Conservation (phyloP, 2,329 filamentous ascomycete genomes). For the Ascochyta rabiei region DNA sequence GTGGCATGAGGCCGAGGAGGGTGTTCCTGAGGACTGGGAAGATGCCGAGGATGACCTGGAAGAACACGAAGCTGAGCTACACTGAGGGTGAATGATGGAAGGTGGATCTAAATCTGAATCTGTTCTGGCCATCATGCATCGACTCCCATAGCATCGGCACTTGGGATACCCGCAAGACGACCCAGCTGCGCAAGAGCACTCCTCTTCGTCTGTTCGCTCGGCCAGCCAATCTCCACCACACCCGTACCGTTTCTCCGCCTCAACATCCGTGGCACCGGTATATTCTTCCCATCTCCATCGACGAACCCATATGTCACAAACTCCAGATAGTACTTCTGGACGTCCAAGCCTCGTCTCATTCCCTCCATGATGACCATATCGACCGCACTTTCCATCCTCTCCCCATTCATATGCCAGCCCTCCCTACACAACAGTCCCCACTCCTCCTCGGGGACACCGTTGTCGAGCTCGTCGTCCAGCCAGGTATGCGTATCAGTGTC, state of each 20-base stretch:
- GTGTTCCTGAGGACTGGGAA: constrained; percentile 1
- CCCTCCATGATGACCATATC: constrained; percentile 58
- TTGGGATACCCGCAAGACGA: not conserved
- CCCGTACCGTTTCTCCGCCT: constrained; percentile 56
- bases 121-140: not conserved
- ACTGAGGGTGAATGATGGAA: not conserved
- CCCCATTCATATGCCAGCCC: constrained; percentile 61
- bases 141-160: not conserved
- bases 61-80: not conserved
- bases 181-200: not conserved
- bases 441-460: constrained; percentile 35
- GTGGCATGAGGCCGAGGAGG: not conserved
- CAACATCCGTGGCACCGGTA: constrained; percentile 55
- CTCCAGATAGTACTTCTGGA: constrained; percentile 61
- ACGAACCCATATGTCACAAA: constrained; percentile 70
- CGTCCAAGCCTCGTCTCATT: constrained; percentile 56
- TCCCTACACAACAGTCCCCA: constrained; percentile 46
- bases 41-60: constrained; percentile 8
- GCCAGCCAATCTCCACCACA: constrained; percentile 3
- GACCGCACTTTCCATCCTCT: constrained; percentile 54
- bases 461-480: constrained; percentile 33
- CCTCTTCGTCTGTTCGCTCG: not conserved
- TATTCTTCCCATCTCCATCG: constrained; percentile 56
- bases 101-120: not conserved
- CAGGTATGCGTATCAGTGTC: constrained; percentile 24